Evolutionary conservation across 2,329 filamentous ascomycete genomes (phyloP).

Genomic region (Corynespora cassiicola): DNA sequence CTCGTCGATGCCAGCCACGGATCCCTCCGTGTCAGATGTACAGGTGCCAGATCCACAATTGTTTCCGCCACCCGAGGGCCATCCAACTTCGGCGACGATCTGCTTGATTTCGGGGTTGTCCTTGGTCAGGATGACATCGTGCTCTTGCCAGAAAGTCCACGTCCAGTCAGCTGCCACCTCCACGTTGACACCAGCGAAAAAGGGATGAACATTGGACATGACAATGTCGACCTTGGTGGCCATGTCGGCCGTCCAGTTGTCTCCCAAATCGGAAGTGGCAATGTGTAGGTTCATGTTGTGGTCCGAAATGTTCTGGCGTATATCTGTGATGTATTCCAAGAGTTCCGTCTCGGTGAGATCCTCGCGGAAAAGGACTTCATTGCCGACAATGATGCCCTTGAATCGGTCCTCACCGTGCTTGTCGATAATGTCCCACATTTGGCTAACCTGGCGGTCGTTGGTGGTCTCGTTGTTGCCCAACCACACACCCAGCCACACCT

Average conservation of each 20-base stretch:
- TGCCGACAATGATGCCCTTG: constrained; percentile 68
- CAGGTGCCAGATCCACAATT: constrained; percentile 73
- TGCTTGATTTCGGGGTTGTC: constrained; percentile 62
- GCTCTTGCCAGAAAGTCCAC: constrained; percentile 76
- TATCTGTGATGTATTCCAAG: constrained; percentile 67
- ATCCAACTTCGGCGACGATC: constrained; percentile 89
- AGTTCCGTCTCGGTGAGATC: constrained; percentile 73
- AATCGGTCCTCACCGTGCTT: constrained; percentile 59
- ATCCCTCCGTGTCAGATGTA: constrained; percentile 61
- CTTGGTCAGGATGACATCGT: constrained; percentile 70
- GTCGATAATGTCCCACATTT: constrained; percentile 86
- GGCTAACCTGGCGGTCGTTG: constrained; percentile 78
- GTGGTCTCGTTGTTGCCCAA: constrained; percentile 84
- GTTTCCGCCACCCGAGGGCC: constrained; percentile 84
- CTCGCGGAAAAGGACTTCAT: constrained; percentile 67
- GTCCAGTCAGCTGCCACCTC: constrained; percentile 80
- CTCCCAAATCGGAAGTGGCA: constrained; percentile 86
- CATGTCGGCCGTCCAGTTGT: constrained; percentile 79
- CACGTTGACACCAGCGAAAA: constrained; percentile 82
- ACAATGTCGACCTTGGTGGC: constrained; percentile 79
- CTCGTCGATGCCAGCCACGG: constrained; percentile 78
- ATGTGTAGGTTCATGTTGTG: constrained; percentile 75
- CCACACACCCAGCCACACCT: constrained; percentile 95
- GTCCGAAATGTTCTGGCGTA: constrained; percentile 71
- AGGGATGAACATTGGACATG: constrained; percentile 97